Evolutionary conservation across 805 yeast species (phyloP).

Genomic region (Starmerella sp.): DNA sequence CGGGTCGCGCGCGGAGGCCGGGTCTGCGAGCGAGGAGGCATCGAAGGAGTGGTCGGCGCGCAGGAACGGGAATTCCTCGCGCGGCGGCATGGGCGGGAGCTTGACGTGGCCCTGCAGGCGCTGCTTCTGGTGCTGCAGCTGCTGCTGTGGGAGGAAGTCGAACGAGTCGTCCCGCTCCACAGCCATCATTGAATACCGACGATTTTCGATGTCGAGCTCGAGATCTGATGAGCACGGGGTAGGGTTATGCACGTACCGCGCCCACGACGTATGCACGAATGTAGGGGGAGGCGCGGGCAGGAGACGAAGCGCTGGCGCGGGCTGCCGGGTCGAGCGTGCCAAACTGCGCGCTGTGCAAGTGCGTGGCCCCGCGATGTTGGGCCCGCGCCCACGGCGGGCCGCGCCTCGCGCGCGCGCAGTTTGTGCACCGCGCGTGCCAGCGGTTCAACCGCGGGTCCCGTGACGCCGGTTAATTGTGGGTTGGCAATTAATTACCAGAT

Average conservation of each 20-base stretch:
- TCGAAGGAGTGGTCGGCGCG: conserved; percentile 29
- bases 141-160: conserved; percentile 11
- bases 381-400: too few species aligned
- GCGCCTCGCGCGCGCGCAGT: too few species aligned
- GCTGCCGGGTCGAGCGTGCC: too few species aligned
- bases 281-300: not conserved
- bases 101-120: not conserved
- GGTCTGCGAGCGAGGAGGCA: conserved; percentile 22
- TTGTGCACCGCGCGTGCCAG: too few species aligned
- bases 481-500: too few species aligned
- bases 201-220: not conserved
- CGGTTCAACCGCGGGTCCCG: too few species aligned
- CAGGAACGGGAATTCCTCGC: conserved; percentile 27
- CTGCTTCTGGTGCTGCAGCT: not conserved
- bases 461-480: too few species aligned
- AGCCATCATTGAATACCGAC: not conserved
- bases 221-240: not conserved
- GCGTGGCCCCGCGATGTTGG: too few species aligned
- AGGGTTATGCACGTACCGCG: conserved; percentile 2
- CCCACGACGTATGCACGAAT: not conserved
- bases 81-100: conserved; percentile 6
- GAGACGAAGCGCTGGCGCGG: not conserved
- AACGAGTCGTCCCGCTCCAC: conserved; percentile 14
- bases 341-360: too few species aligned
- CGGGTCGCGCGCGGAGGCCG: conserved; percentile 25